phyloP scores from a whole-genome alignment of 164 flowering plant species.

The Malania oleifera region DNA sequence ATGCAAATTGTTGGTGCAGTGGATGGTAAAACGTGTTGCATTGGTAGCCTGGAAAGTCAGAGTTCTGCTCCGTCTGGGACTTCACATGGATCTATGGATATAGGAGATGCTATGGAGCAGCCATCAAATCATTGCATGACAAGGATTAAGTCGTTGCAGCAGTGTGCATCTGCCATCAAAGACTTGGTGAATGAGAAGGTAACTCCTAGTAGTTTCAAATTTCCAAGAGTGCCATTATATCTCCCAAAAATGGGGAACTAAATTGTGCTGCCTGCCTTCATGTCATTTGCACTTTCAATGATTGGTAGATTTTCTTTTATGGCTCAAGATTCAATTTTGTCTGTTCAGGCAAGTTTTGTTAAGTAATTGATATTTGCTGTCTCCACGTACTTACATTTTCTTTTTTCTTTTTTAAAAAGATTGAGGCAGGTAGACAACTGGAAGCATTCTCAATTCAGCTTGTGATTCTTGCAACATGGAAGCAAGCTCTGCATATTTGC shows the following conservation, averaged over 20 bases:
- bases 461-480: constrained; percentile 92
- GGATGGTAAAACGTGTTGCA: constrained; percentile 18
- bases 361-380: not conserved
- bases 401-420: constrained; percentile 25
- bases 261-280: no score
- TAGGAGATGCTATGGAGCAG: constrained; percentile 60
- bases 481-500: constrained; percentile 90
- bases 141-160: constrained; percentile 76
- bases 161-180: constrained; percentile 69
- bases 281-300: no score
- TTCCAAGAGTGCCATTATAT: no score
- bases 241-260: no score
- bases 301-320: not conserved
- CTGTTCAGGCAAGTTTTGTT: not conserved
- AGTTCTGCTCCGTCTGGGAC: constrained; percentile 73
- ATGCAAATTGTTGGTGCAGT: constrained; percentile 60
- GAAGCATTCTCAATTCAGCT: constrained; percentile 97
- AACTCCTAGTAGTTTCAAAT: constrained; percentile 7
- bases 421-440: constrained; percentile 48
- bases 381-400: not conserved
- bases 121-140: constrained; percentile 64
- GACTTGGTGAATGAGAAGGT: constrained; percentile 86
- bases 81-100: constrained; percentile 74
- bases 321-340: not conserved
- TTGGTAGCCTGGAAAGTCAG: constrained; percentile 64